These are phyloP conservation scores for Phlebiopsis flavidoalba DNA, from an alignment of 768 basidiomycete species.

Conservation along the genomic window DNA sequence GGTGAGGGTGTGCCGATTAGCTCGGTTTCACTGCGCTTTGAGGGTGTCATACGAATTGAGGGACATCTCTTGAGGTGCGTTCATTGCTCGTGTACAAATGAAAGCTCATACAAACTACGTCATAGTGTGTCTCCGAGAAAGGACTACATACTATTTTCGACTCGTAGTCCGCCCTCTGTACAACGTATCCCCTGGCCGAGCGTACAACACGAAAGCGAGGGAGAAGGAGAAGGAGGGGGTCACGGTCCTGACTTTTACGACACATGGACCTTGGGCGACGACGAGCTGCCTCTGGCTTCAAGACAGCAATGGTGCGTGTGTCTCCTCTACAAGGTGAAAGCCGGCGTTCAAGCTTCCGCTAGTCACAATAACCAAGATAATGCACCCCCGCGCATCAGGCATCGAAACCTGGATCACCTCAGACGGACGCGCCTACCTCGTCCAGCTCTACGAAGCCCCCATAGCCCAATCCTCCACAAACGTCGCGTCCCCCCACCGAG, in stretches of 20 bases:
- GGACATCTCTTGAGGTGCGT: conserved; percentile 66
- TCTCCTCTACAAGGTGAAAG: not conserved
- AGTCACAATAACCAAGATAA: conserved; percentile 52
- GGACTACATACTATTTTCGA: conserved; percentile 68
- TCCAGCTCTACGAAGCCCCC: conserved; percentile 46
- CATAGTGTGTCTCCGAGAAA: conserved; percentile 70
- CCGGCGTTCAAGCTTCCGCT: no score
- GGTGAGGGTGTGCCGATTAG: conserved; percentile 75
- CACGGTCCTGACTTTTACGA: conserved; percentile 44
- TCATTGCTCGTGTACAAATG: not conserved
- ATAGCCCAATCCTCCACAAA: not conserved
- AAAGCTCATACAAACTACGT: conserved; percentile 2
- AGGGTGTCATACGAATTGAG: conserved; percentile 78
- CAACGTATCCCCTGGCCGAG: conserved; percentile 85
- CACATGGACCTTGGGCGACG: conserved; percentile 65
- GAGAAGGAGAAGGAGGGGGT: conserved; percentile 30
- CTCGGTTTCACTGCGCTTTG: conserved; percentile 63
- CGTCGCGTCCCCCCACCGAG: not conserved
- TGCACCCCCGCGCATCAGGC: conserved; percentile 49
- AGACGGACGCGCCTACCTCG: conserved; percentile 79
- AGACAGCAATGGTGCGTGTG: conserved; percentile 56
- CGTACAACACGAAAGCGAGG: conserved; percentile 29
- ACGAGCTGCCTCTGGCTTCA: conserved; percentile 70
- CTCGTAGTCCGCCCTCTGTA: conserved; percentile 65
- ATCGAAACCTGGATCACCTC: conserved; percentile 84